Evolutionary conservation across 345 rosid genomes (phyloP), one percentile per base, ranked within the genome.

Genomic region (Noccaea caerulescens): DNA sequence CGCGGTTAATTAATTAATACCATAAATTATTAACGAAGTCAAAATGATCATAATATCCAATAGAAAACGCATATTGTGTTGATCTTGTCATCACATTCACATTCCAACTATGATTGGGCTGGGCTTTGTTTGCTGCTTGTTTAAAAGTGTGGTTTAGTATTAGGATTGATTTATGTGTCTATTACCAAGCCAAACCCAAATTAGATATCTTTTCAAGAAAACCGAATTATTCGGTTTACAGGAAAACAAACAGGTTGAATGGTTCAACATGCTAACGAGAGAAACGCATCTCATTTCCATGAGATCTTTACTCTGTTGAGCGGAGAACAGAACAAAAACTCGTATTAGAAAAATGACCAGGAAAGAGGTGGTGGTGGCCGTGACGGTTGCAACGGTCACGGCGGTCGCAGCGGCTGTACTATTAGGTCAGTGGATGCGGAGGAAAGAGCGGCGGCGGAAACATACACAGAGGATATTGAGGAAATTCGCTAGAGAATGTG

Each of bases 401-500:
- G 67, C 57, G 3, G 75, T 69, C 14, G 76, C 72, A 18, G 70
- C 45, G 10, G 83, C 70, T 11, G 63, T 80, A 50, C 0, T 70
- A 12, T 33, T 73, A 43, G 59, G 71, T 42, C 74, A 50, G 63
- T 67, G 81, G 82, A 65, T 69, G 43, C 64, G 30, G 56, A 79
- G 76, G 47, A 84, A 71, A 46, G 84, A 83, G 51, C 43, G 79
- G 10, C 76, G 65, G 27, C 57, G 73, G 72, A 81, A 78, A 77
- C 69, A 78, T 4, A 76, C 85, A 0, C 80, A 83, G 25, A 56
- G 75, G 11, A 85, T 87, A 36, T 23, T 87, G 9, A 72, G 82
- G 7, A 82, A 79, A 58, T 80, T 85, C 18, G 85, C 89, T 3
- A 73, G 78, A 69, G 87, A 87, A 68, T 81, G 89, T 12, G 92